These are phyloP conservation scores for Zalaria sp. DNA, from an alignment of 2,329 filamentous ascomycete species.

Conservation along the genomic window DNA sequence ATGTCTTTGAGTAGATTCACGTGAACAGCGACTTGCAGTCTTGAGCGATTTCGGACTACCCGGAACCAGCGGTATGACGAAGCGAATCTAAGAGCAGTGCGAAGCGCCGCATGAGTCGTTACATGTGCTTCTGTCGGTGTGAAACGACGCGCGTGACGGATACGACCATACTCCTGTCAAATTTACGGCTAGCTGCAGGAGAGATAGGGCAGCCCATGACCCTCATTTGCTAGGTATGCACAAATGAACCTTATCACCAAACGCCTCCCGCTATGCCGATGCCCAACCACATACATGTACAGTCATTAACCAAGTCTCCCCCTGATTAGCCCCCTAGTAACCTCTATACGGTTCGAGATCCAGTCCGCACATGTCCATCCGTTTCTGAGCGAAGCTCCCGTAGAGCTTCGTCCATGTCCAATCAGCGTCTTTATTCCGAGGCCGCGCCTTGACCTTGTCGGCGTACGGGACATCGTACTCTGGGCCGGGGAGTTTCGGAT, in stretches of 20 bases:
- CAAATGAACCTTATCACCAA: background rate
- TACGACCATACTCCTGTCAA: no score
- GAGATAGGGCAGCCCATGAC: no score
- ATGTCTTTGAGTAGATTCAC: no score
- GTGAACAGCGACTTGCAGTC: no score
- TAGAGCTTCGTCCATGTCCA: slow-evolving; percentile 36
- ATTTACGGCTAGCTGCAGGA: no score
- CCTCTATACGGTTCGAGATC: slow-evolving; percentile 31
- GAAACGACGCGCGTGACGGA: no score
- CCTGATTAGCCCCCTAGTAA: background rate
- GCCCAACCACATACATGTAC: background rate
- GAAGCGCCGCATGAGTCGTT: no score
- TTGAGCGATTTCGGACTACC: no score
- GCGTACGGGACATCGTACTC: slow-evolving; percentile 34
- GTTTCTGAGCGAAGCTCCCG: slow-evolving; percentile 31
- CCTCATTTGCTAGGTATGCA: no score
- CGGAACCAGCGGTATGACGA: no score
- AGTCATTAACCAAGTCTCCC: background rate
- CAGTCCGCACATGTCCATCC: slow-evolving; percentile 39
- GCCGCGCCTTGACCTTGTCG: slow-evolving; percentile 25
- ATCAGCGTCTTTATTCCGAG: slow-evolving; percentile 30
- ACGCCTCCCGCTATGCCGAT: background rate
- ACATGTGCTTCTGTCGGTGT: no score
- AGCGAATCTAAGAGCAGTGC: no score
- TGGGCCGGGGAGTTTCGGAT: slow-evolving; percentile 34